Evolutionary conservation across 768 basidiomycete genomes (phyloP), one percentile per base, ranked within the genome.

Genomic region (Trametes villosa): DNA sequence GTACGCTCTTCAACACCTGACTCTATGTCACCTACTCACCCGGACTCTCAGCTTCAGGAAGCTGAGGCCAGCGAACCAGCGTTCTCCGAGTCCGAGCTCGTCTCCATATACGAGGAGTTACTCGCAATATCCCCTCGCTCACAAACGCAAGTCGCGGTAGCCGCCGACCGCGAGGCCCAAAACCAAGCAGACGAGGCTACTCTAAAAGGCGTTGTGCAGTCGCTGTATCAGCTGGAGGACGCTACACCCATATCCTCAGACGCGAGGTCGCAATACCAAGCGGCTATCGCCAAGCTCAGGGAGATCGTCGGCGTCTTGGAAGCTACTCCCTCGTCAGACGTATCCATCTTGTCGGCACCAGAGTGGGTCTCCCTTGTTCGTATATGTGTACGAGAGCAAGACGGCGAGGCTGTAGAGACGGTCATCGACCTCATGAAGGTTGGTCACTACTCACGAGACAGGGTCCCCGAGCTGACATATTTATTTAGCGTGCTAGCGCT

Each of bases 401-500:
- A 92, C 63, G 65, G 66, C 0, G 67, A 73, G 26, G 79, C 82
- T 0, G 86, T 84, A 1, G 81, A 86, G 63, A 65, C 68, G 2
- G 75, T 80, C 2, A 68, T 92, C 9, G 71, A 77, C 18, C 72
- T 91, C 1, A 87, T 89, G 82, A 70, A 74, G 71, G 83, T 80
- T 15, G 59, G 71, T 65, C 49, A 30, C 15, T 15, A 9, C 18
- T 8, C n/a, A 9, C n/a, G n/a, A n/a, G n/a, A n/a, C n/a, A n/a
- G n/a, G n/a, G n/a, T n/a, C n/a, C n/a, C n/a, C n/a, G n/a, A n/a
- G n/a, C n/a, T n/a, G n/a, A n/a, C n/a, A n/a, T n/a, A n/a, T n/a
- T 36, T 13, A 6, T 12, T 49, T 58, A 85, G 83, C 78, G 79
- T 26, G 76, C 77, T 31, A 78, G 79, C 9, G 63, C 78, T 20